Evolutionary conservation across 306 rosid genomes (phyloP).

Genomic region (Dryas octopetala): DNA sequence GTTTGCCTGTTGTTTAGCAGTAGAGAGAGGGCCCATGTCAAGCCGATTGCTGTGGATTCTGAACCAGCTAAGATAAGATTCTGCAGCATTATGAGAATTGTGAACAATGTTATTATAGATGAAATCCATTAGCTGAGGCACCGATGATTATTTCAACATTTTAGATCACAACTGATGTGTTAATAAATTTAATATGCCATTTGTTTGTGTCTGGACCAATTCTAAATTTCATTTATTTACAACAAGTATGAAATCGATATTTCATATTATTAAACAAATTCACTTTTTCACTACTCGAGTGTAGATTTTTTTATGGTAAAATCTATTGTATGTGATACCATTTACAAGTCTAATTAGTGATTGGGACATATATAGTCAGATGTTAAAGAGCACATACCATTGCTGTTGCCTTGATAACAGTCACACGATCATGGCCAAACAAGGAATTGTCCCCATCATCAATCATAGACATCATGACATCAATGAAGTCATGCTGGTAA

Average conservation of each 20-base stretch:
- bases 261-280: too few species aligned
- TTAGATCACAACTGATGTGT: too few species aligned
- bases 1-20: constrained; percentile 37
- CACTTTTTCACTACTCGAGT: too few species aligned
- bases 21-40: constrained; percentile 53
- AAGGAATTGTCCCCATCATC: constrained; percentile 30
- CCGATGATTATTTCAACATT: not conserved
- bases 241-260: too few species aligned
- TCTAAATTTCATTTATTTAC: too few species aligned
- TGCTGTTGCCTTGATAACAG: constrained; percentile 44
- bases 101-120: not conserved
- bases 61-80: constrained; percentile 54
- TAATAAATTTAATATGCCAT: too few species aligned
- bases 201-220: too few species aligned
- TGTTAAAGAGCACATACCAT: constrained; percentile 20
- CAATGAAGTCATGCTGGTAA: constrained; percentile 49
- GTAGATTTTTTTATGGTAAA: too few species aligned
- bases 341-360: too few species aligned
- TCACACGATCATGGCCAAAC: constrained; percentile 38
- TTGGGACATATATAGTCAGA: not conserved
- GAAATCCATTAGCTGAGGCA: not conserved
- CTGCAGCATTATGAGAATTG: constrained; percentile 17
- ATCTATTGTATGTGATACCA: too few species aligned
- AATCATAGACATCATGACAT: constrained; percentile 46
- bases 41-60: constrained; percentile 44